Conservation (phyloP, 2,329 filamentous ascomycete genomes). For the Sporothrix curviconia region DNA sequence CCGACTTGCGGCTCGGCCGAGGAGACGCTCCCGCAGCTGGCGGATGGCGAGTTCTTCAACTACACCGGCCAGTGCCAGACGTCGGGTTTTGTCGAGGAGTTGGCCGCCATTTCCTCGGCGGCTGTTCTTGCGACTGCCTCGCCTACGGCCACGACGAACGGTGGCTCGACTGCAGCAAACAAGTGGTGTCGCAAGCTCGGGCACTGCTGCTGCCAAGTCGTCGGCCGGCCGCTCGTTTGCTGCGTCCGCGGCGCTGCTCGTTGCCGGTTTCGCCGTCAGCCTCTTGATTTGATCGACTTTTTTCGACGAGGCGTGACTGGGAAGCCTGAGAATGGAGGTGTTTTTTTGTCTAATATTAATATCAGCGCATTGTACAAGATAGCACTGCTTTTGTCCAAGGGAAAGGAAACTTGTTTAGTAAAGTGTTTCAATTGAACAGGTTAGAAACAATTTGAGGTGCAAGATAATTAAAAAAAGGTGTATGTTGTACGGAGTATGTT, state of each 20-base stretch:
- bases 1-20: background rate
- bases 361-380: too few relatives aligned
- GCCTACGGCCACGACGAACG: background rate
- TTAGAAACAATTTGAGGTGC: too few relatives aligned
- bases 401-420: too few relatives aligned
- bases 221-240: background rate
- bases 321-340: too few relatives aligned
- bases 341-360: too few relatives aligned
- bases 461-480: too few relatives aligned
- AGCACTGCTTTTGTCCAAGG: too few relatives aligned
- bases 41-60: background rate
- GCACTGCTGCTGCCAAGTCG: background rate
- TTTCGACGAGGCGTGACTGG: too few relatives aligned
- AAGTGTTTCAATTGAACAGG: too few relatives aligned
- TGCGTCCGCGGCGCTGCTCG: background rate
- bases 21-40: background rate
- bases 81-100: background rate
- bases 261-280: background rate
- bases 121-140: background rate
- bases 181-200: too few relatives aligned
- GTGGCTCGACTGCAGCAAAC: background rate
- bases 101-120: background rate
- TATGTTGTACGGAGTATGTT: too few relatives aligned
- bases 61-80: background rate
- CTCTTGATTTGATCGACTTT: background rate